These are phyloP conservation scores for Paramecium caudatum DNA, from an alignment of 73 alveolate species.

Conservation along the genomic window DNA sequence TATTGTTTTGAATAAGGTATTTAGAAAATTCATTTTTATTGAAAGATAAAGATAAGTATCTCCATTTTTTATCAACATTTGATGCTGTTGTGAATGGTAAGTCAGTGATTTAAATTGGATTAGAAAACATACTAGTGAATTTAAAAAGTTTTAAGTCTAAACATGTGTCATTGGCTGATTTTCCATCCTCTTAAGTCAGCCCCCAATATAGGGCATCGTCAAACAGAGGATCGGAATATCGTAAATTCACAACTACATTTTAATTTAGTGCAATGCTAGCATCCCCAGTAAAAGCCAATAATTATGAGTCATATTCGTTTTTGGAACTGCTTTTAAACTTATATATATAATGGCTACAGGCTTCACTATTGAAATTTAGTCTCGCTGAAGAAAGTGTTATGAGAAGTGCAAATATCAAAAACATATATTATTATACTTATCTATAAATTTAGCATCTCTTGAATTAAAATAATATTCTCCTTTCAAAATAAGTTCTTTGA, in stretches of 20 bases:
- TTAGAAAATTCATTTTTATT: neutral
- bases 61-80: neutral
- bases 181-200: neutral
- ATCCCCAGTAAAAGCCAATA: neutral
- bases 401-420: too few relatives aligned
- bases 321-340: too few relatives aligned
- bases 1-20: neutral
- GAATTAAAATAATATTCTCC: too few relatives aligned
- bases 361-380: too few relatives aligned
- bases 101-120: neutral
- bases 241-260: neutral
- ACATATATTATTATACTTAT: too few relatives aligned
- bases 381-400: too few relatives aligned
- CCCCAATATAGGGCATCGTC: neutral
- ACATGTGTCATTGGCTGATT: neutral
- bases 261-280: neutral
- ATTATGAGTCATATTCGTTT: too few relatives aligned
- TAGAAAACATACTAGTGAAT: neutral
- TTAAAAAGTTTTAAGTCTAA: constrained; percentile 10
- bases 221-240: neutral
- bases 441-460: too few relatives aligned
- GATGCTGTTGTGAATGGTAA: neutral
- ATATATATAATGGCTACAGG: too few relatives aligned
- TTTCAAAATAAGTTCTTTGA: too few relatives aligned
- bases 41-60: neutral